Evolutionary conservation across 2,329 filamentous ascomycete species (phyloP).

Genomic region (Celoporthe dispersa): DNA sequence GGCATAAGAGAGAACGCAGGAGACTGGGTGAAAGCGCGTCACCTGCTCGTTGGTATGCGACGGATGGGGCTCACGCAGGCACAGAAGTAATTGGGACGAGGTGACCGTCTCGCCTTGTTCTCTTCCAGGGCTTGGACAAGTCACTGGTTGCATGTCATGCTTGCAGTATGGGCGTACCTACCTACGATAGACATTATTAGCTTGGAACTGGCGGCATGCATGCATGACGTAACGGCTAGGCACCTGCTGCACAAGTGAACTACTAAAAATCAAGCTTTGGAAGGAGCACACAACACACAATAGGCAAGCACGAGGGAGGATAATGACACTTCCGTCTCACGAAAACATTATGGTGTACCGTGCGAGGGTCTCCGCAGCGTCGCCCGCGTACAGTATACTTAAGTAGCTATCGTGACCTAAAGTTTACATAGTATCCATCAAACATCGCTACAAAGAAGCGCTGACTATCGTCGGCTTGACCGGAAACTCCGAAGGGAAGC

Average conservation of each 20-base stretch:
- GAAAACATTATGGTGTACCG: too few relatives aligned
- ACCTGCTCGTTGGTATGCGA: neutral
- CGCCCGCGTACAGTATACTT: too few relatives aligned
- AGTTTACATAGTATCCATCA: too few relatives aligned
- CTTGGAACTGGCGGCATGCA: neutral
- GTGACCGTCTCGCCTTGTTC: neutral
- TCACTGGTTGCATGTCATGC: neutral
- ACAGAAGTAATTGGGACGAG: neutral
- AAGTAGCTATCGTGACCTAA: too few relatives aligned
- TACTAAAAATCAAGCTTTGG: neutral
- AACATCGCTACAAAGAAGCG: neutral
- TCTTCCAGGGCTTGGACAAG: neutral
- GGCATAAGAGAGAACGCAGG: neutral
- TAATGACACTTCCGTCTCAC: too few relatives aligned
- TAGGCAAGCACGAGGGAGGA: neutral
- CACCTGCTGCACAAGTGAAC: neutral
- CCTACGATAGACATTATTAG: too few relatives aligned
- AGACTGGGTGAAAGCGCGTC: too few relatives aligned
- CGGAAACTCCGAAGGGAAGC: neutral
- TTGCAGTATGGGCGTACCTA: neutral
- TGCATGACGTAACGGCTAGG: neutral
- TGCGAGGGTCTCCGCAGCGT: too few relatives aligned
- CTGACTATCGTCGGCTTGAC: neutral
- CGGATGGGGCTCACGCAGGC: neutral
- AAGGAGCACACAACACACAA: neutral